Conservation (phyloP, 306 rosid species). For the Quercus engelmannii region DNA sequence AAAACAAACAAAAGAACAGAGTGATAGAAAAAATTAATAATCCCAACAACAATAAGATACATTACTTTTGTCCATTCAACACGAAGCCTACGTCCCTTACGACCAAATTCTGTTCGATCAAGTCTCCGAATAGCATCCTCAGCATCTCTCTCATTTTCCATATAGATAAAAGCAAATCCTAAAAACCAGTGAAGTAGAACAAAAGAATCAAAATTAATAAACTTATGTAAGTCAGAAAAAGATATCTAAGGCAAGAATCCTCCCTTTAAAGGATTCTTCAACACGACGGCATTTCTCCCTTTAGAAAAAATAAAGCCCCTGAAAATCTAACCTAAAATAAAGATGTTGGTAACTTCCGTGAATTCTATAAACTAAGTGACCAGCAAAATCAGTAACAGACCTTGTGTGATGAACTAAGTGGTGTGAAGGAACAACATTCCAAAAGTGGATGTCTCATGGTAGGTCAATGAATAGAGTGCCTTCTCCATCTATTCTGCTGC, state of each 20-base stretch:
- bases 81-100: constrained; percentile 91
- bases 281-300: constrained; percentile 30
- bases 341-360: constrained; percentile 54
- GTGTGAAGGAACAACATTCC: constrained; percentile 90
- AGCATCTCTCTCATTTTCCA: constrained; percentile 98
- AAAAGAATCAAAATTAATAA: constrained; percentile 14
- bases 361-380: constrained; percentile 79
- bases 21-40: not conserved
- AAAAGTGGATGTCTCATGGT: constrained; percentile 93
- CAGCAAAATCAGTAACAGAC: constrained; percentile 93
- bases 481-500: constrained; percentile 79
- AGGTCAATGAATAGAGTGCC: constrained; percentile 80
- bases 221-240: not conserved
- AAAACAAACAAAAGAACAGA: not conserved
- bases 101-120: constrained; percentile 85
- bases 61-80: constrained; percentile 98
- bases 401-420: constrained; percentile 81
- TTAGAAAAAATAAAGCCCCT: constrained; percentile 45
- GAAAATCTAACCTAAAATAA: constrained; percentile 40
- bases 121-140: constrained; percentile 90
- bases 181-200: constrained; percentile 9
- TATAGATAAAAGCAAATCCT: constrained; percentile 97
- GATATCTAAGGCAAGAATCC: constrained; percentile 18
- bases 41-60: not conserved
- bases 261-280: constrained; percentile 35